Evolutionary conservation across 208 protist genomes (phyloP), one percentile per base, ranked within the genome.

Genomic region (Trypanosoma brucei): DNA sequence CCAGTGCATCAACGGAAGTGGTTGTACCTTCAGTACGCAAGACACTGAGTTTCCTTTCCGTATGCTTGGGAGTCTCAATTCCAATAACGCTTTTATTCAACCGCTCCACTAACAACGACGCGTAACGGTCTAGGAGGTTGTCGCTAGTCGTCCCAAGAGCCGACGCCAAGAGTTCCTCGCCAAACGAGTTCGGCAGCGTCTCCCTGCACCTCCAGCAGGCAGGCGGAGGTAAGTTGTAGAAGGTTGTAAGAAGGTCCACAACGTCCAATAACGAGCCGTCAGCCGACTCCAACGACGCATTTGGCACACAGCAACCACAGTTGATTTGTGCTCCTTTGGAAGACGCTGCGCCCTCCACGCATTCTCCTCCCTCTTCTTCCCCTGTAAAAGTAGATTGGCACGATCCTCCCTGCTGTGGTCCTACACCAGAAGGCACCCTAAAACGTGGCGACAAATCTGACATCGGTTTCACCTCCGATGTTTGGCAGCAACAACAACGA

Each of bases 161-260:
- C 46, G 55, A 11, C 22, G 68, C 59, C 42, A 67, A 3, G 35
- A 73, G 42, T 59, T 65, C 61, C 60, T 73, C 68, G 49, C 52
- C 61, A 53, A 63, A 62, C 35, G 45, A 42, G 63, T 13, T 48
- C 14, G 53, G 60, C 1, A 72, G 45, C 34, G 55, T n/a, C 5
- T 55, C 46, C 36, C 38, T 46, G n/a, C 59, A 65, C 7, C 40
- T 14, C 6, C 61, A 57, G 51, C 68, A 67, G 13, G n/a, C 33
- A 13, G 61, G 13, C 6, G 35, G 44, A 36, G 60, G 54, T 52
- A 67, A 48, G 38, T 53, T 67, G 39, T 73, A 73, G 48, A 73
- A 63, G n/a, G 44, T 53, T 13, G 59, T 73, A 34, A 73, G 38
- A 40, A 73, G 54, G 33, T 73, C 42, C 5, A 73, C 61, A 40